Evolutionary conservation across 441 rosid genomes (phyloP).

Genomic region (Populus trichocarpa): DNA sequence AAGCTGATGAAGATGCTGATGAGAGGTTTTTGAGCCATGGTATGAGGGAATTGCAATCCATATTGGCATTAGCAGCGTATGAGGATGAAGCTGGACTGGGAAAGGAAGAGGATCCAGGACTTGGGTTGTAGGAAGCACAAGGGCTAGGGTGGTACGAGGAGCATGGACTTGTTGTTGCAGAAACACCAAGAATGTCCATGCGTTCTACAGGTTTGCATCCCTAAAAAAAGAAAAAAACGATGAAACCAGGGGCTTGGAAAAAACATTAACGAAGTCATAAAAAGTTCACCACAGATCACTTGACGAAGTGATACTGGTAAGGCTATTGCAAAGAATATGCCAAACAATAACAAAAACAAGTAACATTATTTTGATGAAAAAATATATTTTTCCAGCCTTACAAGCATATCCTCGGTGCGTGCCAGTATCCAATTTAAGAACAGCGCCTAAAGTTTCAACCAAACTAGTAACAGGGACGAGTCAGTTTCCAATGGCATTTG

Average conservation of each 20-base stretch:
- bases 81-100: constrained; percentile 72
- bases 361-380: neutral
- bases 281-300: no score
- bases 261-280: no score
- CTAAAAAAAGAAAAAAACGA: constrained; percentile 29
- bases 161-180: constrained; percentile 63
- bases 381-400: neutral
- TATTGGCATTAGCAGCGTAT: constrained; percentile 48
- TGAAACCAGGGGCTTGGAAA: neutral
- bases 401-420: neutral
- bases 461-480: neutral
- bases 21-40: constrained; percentile 89
- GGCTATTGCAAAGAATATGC: neutral
- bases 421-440: neutral
- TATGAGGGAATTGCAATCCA: constrained; percentile 67
- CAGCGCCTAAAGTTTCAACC: neutral
- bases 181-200: constrained; percentile 65
- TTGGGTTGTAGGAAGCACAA: constrained; percentile 65
- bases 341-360: neutral
- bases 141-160: constrained; percentile 70
- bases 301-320: neutral
- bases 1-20: constrained; percentile 62
- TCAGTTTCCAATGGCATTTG: neutral
- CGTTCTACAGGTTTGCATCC: constrained; percentile 74
- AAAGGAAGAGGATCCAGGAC: constrained; percentile 59